A percentile compares a stretch with the other conserved stretches of the same genome.
phyloP scores from a whole-genome alignment of 345 rosid species.

The Citrus sp. region DNA sequence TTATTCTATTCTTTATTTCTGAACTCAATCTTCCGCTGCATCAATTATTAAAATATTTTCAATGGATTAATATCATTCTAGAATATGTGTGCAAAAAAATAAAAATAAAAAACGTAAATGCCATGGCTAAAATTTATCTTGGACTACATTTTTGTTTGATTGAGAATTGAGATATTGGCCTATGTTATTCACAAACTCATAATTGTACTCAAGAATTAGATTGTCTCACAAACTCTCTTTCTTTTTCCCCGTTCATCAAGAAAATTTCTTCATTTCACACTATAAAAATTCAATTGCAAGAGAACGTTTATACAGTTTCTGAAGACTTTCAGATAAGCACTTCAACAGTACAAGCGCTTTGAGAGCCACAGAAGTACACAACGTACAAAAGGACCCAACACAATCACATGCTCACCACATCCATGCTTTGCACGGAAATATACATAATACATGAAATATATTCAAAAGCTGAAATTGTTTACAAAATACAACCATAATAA shows the following conservation, averaged over 20 bases:
- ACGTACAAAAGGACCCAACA: no score
- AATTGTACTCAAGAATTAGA: background rate
- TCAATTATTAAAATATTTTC: background rate
- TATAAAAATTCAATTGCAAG: no score
- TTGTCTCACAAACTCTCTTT: background rate
- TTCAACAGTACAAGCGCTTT: no score
- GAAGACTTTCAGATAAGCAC: background rate
- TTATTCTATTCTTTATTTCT: no score
- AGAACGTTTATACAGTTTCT: no score
- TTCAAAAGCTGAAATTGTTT: constrained; percentile 8
- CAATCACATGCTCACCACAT: no score
- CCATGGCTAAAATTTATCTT: background rate
- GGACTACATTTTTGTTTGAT: background rate
- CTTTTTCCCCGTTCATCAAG: background rate
- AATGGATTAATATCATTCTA: background rate
- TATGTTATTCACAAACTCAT: background rate
- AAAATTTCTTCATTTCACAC: background rate
- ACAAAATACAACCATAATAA: background rate
- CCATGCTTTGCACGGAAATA: no score
- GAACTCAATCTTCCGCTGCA: no score
- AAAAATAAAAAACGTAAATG: no score
- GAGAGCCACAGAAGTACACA: no score
- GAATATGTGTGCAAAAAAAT: background rate
- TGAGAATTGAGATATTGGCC: background rate
- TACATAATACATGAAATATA: background rate